Conservation (phyloP, 2,329 filamentous ascomycete species). For the Plenodomus tracheiphilus region DNA sequence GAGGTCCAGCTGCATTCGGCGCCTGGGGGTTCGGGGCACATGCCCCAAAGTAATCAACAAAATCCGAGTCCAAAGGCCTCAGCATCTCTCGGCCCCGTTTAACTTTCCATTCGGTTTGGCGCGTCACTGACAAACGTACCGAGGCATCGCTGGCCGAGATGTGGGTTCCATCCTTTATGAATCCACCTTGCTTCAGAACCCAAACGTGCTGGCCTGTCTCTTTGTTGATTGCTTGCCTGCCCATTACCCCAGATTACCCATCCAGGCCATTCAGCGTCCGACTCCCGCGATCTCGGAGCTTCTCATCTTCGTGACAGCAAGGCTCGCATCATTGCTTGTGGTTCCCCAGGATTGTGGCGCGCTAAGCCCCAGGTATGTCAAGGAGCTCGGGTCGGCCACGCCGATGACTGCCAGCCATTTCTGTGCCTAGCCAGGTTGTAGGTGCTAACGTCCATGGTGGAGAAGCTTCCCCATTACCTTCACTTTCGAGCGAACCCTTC, state of each 20-base stretch:
- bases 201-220: not conserved
- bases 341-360: slow-evolving; percentile 9
- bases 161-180: slow-evolving; percentile 9
- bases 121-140: slow-evolving; percentile 3
- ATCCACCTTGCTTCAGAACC: slow-evolving; percentile 4
- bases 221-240: not conserved
- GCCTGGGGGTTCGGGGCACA: not conserved
- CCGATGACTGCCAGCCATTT: slow-evolving; percentile 7
- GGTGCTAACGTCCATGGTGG: slow-evolving; percentile 9
- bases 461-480: slow-evolving; percentile 4
- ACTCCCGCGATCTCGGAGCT: not conserved
- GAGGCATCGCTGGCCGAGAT: slow-evolving; percentile 6
- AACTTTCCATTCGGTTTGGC: slow-evolving; percentile 7
- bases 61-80: slow-evolving; percentile 5
- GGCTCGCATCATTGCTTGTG: not conserved
- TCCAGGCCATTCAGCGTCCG: not conserved
- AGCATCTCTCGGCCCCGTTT: slow-evolving; percentile 11
- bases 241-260: not conserved
- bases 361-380: slow-evolving; percentile 12
- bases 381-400: slow-evolving; percentile 13
- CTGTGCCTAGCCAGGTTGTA: not conserved
- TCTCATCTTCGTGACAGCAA: not conserved
- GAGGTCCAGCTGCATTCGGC: slow-evolving; percentile 1
- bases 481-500: not conserved
- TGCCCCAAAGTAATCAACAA: not conserved